Conservation (phyloP, 2,329 filamentous ascomycete genomes). For the Raffaelea arxii region DNA sequence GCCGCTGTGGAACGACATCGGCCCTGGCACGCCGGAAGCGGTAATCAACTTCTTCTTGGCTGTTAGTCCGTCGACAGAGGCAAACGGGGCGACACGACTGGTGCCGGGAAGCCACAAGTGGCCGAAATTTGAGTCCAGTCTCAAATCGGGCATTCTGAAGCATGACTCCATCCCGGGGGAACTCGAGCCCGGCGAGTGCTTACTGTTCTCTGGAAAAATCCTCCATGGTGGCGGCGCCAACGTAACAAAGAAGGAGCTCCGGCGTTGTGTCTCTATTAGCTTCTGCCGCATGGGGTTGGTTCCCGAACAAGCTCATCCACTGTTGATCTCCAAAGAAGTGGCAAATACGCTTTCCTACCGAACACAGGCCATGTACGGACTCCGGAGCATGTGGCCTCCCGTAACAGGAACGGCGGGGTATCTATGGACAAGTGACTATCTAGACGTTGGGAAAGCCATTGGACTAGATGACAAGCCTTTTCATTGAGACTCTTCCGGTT, state of each 20-base stretch:
- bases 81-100: constrained; percentile 20
- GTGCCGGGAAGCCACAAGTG: constrained; percentile 20
- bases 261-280: too few species aligned
- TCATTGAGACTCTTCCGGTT: too few species aligned
- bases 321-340: too few species aligned
- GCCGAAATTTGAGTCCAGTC: constrained; percentile 16
- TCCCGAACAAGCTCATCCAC: too few species aligned
- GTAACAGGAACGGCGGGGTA: too few species aligned
- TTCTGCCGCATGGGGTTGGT: too few species aligned
- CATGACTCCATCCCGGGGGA: constrained; percentile 14
- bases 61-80: constrained; percentile 17
- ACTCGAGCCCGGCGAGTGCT: constrained; percentile 20
- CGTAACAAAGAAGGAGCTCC: constrained; percentile 9
- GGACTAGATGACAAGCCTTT: too few species aligned
- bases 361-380: too few species aligned
- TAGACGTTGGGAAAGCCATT: too few species aligned
- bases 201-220: constrained; percentile 22
- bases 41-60: constrained; percentile 16
- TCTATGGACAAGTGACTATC: too few species aligned
- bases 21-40: constrained; percentile 15
- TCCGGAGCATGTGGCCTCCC: too few species aligned
- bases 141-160: constrained; percentile 10
- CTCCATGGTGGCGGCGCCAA: constrained; percentile 22
- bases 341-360: too few species aligned
- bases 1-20: constrained; percentile 19